These are phyloP conservation scores for Paecilomyces dactylethromorphus DNA, from an alignment of 2,329 filamentous ascomycete genomes.

Conservation along the genomic window DNA sequence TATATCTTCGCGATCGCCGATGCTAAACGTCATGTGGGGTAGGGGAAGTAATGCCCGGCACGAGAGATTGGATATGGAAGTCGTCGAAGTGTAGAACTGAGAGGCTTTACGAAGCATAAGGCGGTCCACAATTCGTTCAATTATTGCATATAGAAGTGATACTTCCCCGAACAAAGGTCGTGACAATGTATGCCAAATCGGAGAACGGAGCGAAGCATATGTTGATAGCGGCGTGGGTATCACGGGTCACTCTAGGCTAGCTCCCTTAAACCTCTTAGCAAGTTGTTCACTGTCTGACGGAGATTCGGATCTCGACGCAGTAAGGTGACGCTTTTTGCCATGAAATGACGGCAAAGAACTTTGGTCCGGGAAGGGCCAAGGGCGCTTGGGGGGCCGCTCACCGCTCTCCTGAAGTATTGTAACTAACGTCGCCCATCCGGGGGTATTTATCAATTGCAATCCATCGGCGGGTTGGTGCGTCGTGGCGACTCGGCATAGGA, in stretches of 20 bases:
- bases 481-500: slow-evolving; percentile 79
- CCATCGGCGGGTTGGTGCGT: slow-evolving; percentile 74
- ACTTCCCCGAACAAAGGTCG: not conserved
- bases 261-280: slow-evolving; percentile 60
- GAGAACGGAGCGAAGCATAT: not conserved
- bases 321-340: slow-evolving; percentile 28
- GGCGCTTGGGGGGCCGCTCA: slow-evolving; percentile 84
- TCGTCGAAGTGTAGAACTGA: not conserved
- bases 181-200: not conserved
- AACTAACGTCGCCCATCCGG: slow-evolving; percentile 90
- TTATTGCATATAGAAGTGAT: not conserved
- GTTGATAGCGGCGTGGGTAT: slow-evolving; percentile 1
- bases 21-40: not conserved
- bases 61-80: not conserved
- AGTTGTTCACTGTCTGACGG: slow-evolving; percentile 50
- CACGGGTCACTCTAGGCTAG: slow-evolving; percentile 44
- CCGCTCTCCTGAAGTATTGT: slow-evolving; percentile 93
- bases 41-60: not conserved
- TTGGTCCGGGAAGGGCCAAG: slow-evolving; percentile 37
- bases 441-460: slow-evolving; percentile 75
- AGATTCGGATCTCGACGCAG: slow-evolving; percentile 27
- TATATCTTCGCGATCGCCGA: not conserved
- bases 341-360: slow-evolving; percentile 23
- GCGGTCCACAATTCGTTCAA: not conserved
- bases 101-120: not conserved